A percentile compares a stretch with the other conserved stretches of the same genome.
These are phyloP conservation scores for Pseudocercospora fijiensis DNA, from an alignment of 2,329 filamentous ascomycete genomes.

Conservation along the genomic window DNA sequence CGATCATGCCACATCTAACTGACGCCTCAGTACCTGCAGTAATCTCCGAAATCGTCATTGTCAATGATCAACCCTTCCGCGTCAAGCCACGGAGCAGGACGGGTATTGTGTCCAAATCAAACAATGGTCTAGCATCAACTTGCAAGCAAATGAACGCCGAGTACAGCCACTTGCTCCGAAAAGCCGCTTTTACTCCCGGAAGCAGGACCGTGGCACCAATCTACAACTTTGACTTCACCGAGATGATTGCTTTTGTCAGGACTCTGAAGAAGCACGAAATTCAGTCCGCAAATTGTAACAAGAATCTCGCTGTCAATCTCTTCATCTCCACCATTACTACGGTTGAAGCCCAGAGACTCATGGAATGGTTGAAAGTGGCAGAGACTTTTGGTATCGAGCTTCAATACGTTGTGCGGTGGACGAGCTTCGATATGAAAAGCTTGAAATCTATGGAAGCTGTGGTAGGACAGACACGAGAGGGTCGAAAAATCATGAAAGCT, in stretches of 20 bases:
- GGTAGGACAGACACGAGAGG: slow-evolving; percentile 17
- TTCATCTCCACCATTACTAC: slow-evolving; percentile 8
- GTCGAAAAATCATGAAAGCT: slow-evolving; percentile 21
- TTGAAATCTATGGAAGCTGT: slow-evolving; percentile 15
- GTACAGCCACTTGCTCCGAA: slow-evolving; percentile 19
- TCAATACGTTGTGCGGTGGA: slow-evolving; percentile 24
- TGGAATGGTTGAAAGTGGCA: slow-evolving; percentile 16
- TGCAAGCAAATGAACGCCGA: slow-evolving; percentile 24
- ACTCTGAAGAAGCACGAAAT: slow-evolving; percentile 19
- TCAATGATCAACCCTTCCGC: slow-evolving; percentile 23
- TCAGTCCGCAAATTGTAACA: slow-evolving; percentile 17
- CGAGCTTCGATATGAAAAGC: slow-evolving; percentile 10
- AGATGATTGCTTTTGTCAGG: slow-evolving; percentile 19
- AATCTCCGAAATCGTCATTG: slow-evolving; percentile 23
- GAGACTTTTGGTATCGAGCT: slow-evolving; percentile 16
- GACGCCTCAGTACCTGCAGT: slow-evolving; percentile 12
- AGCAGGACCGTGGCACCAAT: slow-evolving; percentile 18
- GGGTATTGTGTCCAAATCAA: neutral
- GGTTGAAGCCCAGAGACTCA: slow-evolving; percentile 8
- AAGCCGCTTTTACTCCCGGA: slow-evolving; percentile 22
- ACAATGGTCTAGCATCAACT: slow-evolving; percentile 13
- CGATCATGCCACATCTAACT: neutral
- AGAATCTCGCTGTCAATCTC: slow-evolving; percentile 20
- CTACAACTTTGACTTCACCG: slow-evolving; percentile 24
- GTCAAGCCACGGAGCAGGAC: slow-evolving; percentile 8